Evolutionary conservation across 331 rosid species (phyloP).

Genomic region (Prunus yedoensis): DNA sequence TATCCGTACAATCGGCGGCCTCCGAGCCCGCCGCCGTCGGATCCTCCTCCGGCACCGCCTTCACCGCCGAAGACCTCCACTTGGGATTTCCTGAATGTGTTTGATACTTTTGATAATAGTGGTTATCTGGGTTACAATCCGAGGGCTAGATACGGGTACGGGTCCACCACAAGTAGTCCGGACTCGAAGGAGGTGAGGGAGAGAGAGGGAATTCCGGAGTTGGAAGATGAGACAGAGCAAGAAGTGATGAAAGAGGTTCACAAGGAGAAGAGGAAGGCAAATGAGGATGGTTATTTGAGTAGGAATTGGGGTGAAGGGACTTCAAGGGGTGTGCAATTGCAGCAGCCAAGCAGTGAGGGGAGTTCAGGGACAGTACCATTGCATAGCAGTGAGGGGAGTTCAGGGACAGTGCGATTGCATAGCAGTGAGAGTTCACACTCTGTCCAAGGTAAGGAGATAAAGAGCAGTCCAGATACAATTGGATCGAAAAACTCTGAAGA

Average conservation of each 20-base stretch:
- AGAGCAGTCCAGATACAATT: constrained; percentile 65
- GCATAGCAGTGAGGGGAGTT: constrained; percentile 15
- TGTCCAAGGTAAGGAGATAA: constrained; percentile 43
- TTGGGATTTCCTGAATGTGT: constrained; percentile 86
- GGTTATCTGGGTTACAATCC: constrained; percentile 49
- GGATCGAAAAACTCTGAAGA: constrained; percentile 46
- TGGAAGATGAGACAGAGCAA: constrained; percentile 86
- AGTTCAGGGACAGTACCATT: constrained; percentile 17
- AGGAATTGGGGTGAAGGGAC: constrained; percentile 51
- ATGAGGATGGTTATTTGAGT: constrained; percentile 22
- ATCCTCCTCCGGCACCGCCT: constrained; percentile 72
- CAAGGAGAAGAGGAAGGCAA: constrained; percentile 50
- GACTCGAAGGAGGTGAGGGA: constrained; percentile 94
- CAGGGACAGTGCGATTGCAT: constrained; percentile 9
- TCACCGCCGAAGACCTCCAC: constrained; percentile 77
- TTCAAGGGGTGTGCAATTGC: constrained; percentile 59
- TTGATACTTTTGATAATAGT: constrained; percentile 51
- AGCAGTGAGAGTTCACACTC: constrained; percentile 50
- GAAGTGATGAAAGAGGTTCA: constrained; percentile 46
- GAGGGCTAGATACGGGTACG: constrained; percentile 42
- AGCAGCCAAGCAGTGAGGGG: constrained; percentile 15
- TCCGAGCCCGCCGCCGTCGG: constrained; percentile 26
- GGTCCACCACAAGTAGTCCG: constrained; percentile 75
- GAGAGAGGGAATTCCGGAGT: constrained; percentile 95
- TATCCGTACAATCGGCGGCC: constrained; percentile 31